These are phyloP conservation scores for Suillus tomentosus DNA, from an alignment of 768 basidiomycete species.

Conservation along the genomic window DNA sequence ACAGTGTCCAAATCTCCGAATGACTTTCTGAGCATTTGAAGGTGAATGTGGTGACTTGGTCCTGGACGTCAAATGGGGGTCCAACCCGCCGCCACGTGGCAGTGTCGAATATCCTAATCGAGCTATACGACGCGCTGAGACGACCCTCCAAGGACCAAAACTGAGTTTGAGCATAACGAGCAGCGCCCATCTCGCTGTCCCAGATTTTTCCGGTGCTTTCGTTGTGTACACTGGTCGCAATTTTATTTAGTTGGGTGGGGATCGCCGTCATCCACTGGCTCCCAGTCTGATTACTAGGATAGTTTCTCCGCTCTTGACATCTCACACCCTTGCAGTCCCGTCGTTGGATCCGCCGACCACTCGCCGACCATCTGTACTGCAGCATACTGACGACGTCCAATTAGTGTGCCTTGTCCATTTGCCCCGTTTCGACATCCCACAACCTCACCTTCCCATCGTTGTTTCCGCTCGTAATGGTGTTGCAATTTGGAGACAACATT, in stretches of 20 bases:
- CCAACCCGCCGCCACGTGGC: background rate
- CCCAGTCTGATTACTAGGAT: background rate
- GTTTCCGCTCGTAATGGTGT: conserved; percentile 1
- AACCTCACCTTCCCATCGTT: conserved; percentile 1
- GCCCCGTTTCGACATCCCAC: background rate
- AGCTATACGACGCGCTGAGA: background rate
- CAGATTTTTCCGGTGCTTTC: background rate
- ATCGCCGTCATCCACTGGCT: background rate
- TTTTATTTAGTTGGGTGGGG: background rate
- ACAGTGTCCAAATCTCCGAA: too few species aligned
- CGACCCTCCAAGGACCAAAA: background rate
- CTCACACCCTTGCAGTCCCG: conserved; percentile 8
- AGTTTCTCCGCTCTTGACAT: conserved; percentile 27
- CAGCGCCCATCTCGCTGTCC: background rate
- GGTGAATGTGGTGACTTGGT: too few species aligned
- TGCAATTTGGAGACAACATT: background rate
- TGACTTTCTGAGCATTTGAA: too few species aligned
- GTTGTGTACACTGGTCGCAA: background rate
- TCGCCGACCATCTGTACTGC: conserved; percentile 12
- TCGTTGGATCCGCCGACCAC: conserved; percentile 19
- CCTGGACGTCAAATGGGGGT: too few species aligned
- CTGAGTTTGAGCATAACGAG: background rate
- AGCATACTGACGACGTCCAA: background rate
- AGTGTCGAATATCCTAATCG: conserved; percentile 1
- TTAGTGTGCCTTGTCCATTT: background rate